phyloP scores from a whole-genome alignment of 148 eudicot species.

The Pouteria glomerata region DNA sequence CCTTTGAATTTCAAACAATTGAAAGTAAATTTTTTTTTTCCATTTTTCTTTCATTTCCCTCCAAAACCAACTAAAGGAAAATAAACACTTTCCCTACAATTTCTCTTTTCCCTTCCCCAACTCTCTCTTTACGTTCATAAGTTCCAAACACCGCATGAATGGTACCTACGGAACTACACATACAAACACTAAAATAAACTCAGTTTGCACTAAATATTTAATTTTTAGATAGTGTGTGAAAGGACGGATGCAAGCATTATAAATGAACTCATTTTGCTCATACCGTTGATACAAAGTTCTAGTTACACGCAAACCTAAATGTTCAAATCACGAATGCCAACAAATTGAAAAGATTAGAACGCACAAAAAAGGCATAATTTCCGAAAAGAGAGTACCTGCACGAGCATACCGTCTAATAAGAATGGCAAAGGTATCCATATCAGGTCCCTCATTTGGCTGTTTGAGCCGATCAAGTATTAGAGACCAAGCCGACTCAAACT shows the following conservation, averaged over 20 bases:
- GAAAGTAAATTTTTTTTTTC: too few relatives aligned
- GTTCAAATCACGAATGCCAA: background rate
- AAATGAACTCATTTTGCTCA: too few relatives aligned
- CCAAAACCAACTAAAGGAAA: too few relatives aligned
- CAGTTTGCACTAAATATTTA: background rate
- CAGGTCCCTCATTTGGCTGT: constrained; percentile 24
- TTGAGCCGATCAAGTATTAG: constrained; percentile 31
- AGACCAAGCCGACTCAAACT: constrained; percentile 56
- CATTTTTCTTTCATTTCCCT: too few relatives aligned
- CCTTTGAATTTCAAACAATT: too few relatives aligned
- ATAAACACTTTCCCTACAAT: too few relatives aligned
- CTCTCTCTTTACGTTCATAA: too few relatives aligned
- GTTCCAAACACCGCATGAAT: too few relatives aligned
- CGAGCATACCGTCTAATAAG: constrained; percentile 61
- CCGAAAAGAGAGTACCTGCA: constrained; percentile 30
- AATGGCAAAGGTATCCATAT: constrained; percentile 44
- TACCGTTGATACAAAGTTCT: background rate
- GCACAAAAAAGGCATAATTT: too few relatives aligned
- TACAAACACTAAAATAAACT: background rate
- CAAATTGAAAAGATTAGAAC: background rate
- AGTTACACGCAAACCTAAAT: background rate
- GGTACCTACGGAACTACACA: background rate
- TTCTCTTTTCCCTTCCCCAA: too few relatives aligned
- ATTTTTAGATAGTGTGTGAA: too few relatives aligned
- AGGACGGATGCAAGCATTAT: too few relatives aligned